A percentile compares a stretch with the other conserved stretches of the same genome.
These are phyloP conservation scores for Phytophthora tubulina DNA, from an alignment of 352 stramenopile genomes.

Conservation along the genomic window DNA sequence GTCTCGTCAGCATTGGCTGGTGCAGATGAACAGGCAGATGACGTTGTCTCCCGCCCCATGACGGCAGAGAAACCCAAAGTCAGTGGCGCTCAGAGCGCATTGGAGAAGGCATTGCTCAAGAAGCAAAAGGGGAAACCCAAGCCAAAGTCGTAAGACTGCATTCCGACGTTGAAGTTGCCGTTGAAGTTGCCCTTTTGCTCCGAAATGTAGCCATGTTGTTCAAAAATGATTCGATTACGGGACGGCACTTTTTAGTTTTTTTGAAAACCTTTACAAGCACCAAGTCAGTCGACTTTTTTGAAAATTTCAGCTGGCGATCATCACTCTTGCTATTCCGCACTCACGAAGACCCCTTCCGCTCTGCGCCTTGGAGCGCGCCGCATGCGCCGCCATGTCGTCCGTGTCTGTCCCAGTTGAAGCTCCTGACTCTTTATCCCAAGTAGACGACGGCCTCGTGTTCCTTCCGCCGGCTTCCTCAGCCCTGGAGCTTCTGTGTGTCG, in stretches of 20 bases:
- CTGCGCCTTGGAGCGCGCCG: too few relatives aligned
- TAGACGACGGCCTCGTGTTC: conserved; percentile 64
- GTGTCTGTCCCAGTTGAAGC: not conserved
- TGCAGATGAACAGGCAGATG: not conserved
- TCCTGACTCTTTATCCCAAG: not conserved
- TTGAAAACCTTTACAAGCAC: conserved; percentile 6
- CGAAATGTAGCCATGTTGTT: not conserved
- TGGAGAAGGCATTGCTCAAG: conserved; percentile 41
- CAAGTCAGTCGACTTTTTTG: too few relatives aligned
- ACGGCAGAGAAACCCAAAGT: conserved; percentile 21
- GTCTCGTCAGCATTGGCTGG: not conserved
- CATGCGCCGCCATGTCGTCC: conserved; percentile 19
- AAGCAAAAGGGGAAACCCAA: conserved; percentile 23
- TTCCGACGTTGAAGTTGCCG: conserved; percentile 11
- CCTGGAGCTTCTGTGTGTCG: conserved; percentile 65
- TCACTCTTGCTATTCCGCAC: conserved; percentile 17
- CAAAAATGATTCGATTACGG: not conserved
- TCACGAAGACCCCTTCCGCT: not conserved
- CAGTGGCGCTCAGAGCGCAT: conserved; percentile 20
- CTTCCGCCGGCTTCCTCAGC: conserved; percentile 58
- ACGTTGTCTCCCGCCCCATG: not conserved
- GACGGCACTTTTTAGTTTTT: not conserved
- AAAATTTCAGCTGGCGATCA: not conserved
- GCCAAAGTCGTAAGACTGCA: not conserved
- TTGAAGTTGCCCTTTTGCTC: conserved; percentile 11